Evolutionary conservation across 805 yeast genomes (phyloP).

Genomic region (Candida glaebosa): DNA sequence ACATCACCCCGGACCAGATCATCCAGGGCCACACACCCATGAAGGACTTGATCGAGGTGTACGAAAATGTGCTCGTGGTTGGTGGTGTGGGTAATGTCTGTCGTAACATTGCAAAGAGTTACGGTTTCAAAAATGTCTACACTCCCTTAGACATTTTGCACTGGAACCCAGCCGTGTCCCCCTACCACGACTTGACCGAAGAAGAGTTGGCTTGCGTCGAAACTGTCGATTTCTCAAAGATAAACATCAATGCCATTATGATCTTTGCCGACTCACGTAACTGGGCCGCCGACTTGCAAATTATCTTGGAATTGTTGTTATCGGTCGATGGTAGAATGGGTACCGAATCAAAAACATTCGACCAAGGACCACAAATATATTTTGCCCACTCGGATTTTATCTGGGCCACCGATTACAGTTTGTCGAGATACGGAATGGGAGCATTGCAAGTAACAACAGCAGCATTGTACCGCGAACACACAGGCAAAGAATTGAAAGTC

Average conservation of each 20-base stretch:
- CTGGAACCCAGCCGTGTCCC: conserved; percentile 84
- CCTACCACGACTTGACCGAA: conserved; percentile 74
- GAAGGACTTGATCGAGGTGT: conserved; percentile 69
- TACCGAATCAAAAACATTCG: conserved; percentile 63
- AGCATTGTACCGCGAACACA: conserved; percentile 78
- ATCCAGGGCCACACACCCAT: conserved; percentile 95
- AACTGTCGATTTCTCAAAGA: conserved; percentile 60
- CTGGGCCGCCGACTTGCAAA: conserved; percentile 93
- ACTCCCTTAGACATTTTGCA: conserved; percentile 80
- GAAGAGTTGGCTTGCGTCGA: conserved; percentile 56
- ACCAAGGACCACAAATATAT: conserved; percentile 78
- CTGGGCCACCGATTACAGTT: conserved; percentile 85
- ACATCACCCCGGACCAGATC: conserved; percentile 71
- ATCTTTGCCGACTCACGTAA: conserved; percentile 91
- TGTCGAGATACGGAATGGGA: conserved; percentile 91
- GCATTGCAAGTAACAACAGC: conserved; percentile 87
- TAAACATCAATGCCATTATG: conserved; percentile 72
- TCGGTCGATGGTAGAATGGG: conserved; percentile 83
- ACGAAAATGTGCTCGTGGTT: conserved; percentile 75
- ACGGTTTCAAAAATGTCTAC: conserved; percentile 80
- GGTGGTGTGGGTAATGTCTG: conserved; percentile 89
- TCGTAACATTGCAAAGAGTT: conserved; percentile 74
- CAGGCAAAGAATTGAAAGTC: conserved; percentile 76
- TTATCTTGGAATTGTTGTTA: conserved; percentile 74
- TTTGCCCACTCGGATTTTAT: conserved; percentile 91